These are phyloP conservation scores for Solanum rostratum DNA, from an alignment of 257 asterid genomes.

Conservation along the genomic window DNA sequence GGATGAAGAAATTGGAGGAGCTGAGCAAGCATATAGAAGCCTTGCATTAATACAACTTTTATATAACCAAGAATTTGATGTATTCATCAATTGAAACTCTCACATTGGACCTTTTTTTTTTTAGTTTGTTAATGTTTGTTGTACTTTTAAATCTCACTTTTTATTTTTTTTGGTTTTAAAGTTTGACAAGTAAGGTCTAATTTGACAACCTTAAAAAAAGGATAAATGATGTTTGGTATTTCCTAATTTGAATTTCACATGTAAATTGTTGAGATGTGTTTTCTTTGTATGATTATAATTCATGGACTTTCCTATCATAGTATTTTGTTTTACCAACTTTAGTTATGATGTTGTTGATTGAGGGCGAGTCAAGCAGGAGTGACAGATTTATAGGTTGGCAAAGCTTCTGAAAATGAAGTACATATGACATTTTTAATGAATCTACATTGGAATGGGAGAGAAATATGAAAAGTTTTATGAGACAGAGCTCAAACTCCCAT, in stretches of 20 bases:
- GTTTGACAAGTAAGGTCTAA: constrained; percentile 1
- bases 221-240: neutral
- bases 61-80: neutral
- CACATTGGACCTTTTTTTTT: neutral
- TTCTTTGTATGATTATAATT: neutral
- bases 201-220: neutral
- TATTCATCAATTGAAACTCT: neutral
- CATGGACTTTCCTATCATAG: neutral
- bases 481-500: neutral
- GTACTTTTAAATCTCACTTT: neutral
- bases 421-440: neutral
- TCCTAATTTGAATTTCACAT: neutral
- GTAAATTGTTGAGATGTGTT: neutral
- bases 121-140: neutral
- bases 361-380: neutral
- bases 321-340: neutral
- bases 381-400: neutral
- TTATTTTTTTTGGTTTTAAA: neutral
- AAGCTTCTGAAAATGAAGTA: neutral
- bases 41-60: constrained; percentile 13
- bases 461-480: neutral
- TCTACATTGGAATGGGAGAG: neutral
- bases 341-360: neutral
- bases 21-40: constrained; percentile 68
- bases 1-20: constrained; percentile 84